Evolutionary conservation across 495 filamentous ascomycete genomes (phyloP).

Genomic region (Entonaema liquescens): DNA sequence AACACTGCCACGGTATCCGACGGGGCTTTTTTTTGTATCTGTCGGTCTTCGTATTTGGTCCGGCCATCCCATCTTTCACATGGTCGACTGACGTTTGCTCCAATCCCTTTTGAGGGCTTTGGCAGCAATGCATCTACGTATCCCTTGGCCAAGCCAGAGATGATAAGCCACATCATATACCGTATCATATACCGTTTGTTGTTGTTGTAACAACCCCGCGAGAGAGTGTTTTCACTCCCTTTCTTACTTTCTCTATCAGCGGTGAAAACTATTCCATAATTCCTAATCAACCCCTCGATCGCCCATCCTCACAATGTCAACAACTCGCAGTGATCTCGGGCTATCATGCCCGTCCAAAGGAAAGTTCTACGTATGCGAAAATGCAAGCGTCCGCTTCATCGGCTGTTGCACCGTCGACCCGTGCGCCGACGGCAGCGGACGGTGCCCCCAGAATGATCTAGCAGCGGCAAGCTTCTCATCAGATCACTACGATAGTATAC

Average conservation of each 20-base stretch:
- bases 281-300: constrained; percentile 2
- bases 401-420: constrained; percentile 40
- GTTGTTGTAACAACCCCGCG: constrained; percentile 5
- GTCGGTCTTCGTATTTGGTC: constrained; percentile 19
- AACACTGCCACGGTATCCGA: constrained; percentile 28
- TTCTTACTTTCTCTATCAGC: constrained; percentile 7
- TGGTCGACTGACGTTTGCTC: neutral
- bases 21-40: neutral
- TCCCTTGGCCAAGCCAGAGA: constrained; percentile 11
- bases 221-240: constrained; percentile 15
- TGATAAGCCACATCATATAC: constrained; percentile 22
- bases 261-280: constrained; percentile 11
- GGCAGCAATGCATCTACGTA: constrained; percentile 17
- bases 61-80: neutral
- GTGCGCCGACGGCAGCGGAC: constrained; percentile 38
- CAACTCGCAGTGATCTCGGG: constrained; percentile 30
- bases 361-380: constrained; percentile 36
- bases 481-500: constrained; percentile 33
- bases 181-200: constrained; percentile 8
- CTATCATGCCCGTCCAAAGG: constrained; percentile 35
- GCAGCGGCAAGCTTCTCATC: constrained; percentile 29
- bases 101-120: constrained; percentile 12
- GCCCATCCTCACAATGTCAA: constrained; percentile 15
- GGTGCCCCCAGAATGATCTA: constrained; percentile 24
- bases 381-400: constrained; percentile 31